phyloP scores from a whole-genome alignment of 169 alveolate genomes.

The Ichthyophthirius multifiliis region DNA sequence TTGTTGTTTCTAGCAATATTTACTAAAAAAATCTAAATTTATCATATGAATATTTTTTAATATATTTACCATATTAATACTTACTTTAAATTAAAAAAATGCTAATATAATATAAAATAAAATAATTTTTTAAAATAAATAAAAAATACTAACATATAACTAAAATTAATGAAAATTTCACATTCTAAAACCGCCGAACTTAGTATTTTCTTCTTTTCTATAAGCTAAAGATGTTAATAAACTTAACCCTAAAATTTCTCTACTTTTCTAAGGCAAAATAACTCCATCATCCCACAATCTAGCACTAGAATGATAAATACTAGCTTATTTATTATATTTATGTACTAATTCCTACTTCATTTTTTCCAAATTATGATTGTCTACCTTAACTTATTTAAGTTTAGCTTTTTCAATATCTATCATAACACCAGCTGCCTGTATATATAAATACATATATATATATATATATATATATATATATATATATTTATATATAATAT shows the following conservation, averaged over 20 bases:
- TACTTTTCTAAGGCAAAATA: conserved; percentile 61
- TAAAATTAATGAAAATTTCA: conserved; percentile 38
- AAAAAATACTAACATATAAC: no score
- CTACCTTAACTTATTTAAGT: conserved; percentile 29
- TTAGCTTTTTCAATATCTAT: conserved; percentile 37
- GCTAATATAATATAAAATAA: no score
- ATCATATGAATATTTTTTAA: no score
- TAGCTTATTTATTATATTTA: conserved; percentile 66
- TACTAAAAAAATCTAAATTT: no score
- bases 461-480: no score
- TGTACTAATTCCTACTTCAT: conserved; percentile 28
- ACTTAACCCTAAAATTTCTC: conserved; percentile 71
- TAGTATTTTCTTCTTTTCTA: conserved; percentile 25
- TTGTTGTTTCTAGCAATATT: no score
- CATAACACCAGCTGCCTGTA: conserved; percentile 28
- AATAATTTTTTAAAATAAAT: no score
- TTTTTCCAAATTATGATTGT: conserved; percentile 42
- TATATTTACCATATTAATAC: no score
- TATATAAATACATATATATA: neutral
- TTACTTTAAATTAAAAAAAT: no score
- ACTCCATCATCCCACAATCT: conserved; percentile 90
- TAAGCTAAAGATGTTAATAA: conserved; percentile 43
- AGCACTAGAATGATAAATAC: conserved; percentile 75
- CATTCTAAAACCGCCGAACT: conserved; percentile 71
- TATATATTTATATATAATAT: no score